phyloP scores from a whole-genome alignment of 2,329 filamentous ascomycete genomes.

The Alternaria triticimaculans region DNA sequence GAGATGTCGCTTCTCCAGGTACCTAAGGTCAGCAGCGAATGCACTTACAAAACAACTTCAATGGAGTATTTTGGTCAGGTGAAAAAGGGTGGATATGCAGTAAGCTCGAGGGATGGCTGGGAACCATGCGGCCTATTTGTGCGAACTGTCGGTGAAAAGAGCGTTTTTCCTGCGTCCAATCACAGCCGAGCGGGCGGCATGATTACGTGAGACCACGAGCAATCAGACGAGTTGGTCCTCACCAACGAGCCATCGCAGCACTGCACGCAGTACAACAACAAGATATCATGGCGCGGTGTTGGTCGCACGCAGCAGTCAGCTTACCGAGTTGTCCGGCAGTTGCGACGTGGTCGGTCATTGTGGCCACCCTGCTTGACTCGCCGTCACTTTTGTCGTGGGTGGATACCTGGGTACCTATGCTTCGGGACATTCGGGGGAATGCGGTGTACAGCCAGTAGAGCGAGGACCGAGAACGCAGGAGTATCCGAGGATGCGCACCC shows the following conservation, averaged over 20 bases:
- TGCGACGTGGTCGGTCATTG: not conserved
- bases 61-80: not conserved
- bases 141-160: conserved; percentile 13
- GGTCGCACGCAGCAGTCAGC: not conserved
- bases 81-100: not conserved
- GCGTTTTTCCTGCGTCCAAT: conserved; percentile 7
- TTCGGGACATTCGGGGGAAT: not conserved
- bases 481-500: conserved; percentile 1
- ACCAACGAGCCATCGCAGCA: not conserved
- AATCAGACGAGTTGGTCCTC: not conserved
- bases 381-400: not conserved
- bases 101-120: conserved; percentile 1
- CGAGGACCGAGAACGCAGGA: not conserved
- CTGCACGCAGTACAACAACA: not conserved
- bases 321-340: not conserved
- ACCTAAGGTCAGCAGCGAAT: conserved; percentile 4
- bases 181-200: not conserved
- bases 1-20: not conserved
- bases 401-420: not conserved
- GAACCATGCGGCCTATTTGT: conserved; percentile 10
- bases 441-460: not conserved
- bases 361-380: not conserved
- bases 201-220: conserved; percentile 11
- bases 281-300: not conserved
- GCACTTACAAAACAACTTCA: conserved; percentile 7